A percentile compares a stretch with the other conserved stretches of the same genome.
Evolutionary conservation across 805 yeast genomes (phyloP).

Genomic region (Scheffersomyces amazonensis): DNA sequence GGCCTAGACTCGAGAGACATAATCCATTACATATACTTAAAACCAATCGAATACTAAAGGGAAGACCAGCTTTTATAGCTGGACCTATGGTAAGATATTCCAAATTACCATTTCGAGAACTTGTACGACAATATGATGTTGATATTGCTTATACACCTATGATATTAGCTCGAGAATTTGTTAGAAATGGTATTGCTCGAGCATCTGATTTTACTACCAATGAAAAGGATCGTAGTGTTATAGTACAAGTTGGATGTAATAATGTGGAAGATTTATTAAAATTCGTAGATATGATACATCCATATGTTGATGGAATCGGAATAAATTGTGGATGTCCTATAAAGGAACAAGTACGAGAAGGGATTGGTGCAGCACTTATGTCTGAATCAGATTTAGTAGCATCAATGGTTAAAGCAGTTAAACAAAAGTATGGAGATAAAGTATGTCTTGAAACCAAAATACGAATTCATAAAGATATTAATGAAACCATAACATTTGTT

Average conservation of each 20-base stretch:
- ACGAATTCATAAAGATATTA: constrained; percentile 74
- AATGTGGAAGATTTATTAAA: constrained; percentile 77
- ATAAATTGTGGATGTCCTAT: constrained; percentile 98
- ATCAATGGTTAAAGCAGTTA: constrained; percentile 80
- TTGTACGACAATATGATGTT: constrained; percentile 63
- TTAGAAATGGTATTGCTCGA: constrained; percentile 77
- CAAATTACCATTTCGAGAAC: constrained; percentile 84
- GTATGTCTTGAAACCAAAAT: constrained; percentile 91
- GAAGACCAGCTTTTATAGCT: constrained; percentile 38
- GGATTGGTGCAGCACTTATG: constrained; percentile 96
- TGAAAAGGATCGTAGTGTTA: constrained; percentile 61
- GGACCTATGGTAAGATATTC: constrained; percentile 99
- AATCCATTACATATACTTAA: constrained; percentile 34
- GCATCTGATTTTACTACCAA: constrained; percentile 83
- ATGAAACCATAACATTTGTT: constrained; percentile 73
- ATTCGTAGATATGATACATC: constrained; percentile 85
- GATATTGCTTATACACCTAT: constrained; percentile 93
- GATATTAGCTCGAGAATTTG: constrained; percentile 95
- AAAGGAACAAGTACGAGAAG: constrained; percentile 90
- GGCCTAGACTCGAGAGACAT: constrained; percentile 18
- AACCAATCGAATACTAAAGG: constrained; percentile 16
- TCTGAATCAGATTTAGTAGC: constrained; percentile 76
- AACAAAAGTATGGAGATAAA: constrained; percentile 63
- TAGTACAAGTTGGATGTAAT: constrained; percentile 89
- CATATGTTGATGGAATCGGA: constrained; percentile 91